Evolutionary conservation across 2,329 filamentous ascomycete species (phyloP), one percentile per base, ranked within the genome.

Genomic region (Hymenoscyphus repandus): DNA sequence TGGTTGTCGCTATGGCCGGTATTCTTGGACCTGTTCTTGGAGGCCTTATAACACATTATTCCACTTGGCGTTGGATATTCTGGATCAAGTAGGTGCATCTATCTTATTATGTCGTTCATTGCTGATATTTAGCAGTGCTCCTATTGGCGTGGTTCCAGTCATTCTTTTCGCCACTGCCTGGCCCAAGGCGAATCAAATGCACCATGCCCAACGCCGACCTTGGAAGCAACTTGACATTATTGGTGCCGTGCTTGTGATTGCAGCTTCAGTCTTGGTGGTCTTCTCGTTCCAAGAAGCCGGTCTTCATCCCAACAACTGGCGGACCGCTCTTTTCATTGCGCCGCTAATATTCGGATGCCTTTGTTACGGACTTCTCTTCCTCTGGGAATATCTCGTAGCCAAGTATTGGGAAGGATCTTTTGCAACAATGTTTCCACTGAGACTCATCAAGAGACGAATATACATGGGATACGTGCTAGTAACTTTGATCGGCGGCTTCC

Each of bases 401-500:
- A 33, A 64, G 68, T 39, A 45, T 20, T 56, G 54, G 51, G 43
- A 51, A 20, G 44, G 45, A 2, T 47, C 33, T 1, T 40, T 62
- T 3, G 45, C 50, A 13, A 58, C 57, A 2, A 60, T 60, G 54
- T 58, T 62, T 34, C 58, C 60, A 3, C 39, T 58, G 3, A 39
- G 56, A 30, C 49, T 61, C 6, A 39, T 62, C 1, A 50, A 50
- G 31, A 33, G 48, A 2, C 43, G 55, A n/a, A 47, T 61, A 3
- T 61, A 56, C 20, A 54, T 58, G 37, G 50, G 54, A 2, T 47
- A 52, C 31, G 46, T 55, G 4, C n/a, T 51, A 1, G 76, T 78
- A 22, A 82, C 79, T 2, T 66, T 83, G 13, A 69, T 83, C 15
- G 76, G 75, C 0, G 80, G 80, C 1, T 80, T 78, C 46, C 70